These are phyloP conservation scores for Melanomma pulvis-pyrius DNA, from an alignment of 495 filamentous ascomycete species.

Conservation along the genomic window DNA sequence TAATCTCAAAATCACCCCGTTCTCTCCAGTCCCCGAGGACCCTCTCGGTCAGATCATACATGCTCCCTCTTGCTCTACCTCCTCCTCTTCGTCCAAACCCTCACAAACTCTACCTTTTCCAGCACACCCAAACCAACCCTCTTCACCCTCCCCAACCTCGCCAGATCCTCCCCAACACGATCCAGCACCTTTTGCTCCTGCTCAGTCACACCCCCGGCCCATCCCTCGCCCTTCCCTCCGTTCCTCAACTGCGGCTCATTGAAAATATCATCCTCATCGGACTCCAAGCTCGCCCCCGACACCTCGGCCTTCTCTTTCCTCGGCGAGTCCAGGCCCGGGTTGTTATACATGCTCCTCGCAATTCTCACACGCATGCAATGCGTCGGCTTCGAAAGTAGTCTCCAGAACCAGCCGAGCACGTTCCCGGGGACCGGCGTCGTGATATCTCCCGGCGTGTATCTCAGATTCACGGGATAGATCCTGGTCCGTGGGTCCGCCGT, in stretches of 20 bases:
- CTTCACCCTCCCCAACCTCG: constrained; percentile 88
- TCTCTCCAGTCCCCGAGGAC: background rate
- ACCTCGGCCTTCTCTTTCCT: constrained; percentile 14
- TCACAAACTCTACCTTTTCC: constrained; percentile 83
- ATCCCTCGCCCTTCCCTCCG: constrained; percentile 1
- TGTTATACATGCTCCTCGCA: constrained; percentile 67
- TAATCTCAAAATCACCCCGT: background rate
- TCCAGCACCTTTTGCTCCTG: constrained; percentile 61
- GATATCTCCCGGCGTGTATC: constrained; percentile 85
- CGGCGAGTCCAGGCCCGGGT: constrained; percentile 50
- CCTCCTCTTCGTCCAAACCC: constrained; percentile 54
- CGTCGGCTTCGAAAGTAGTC: constrained; percentile 77
- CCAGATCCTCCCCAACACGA: constrained; percentile 78
- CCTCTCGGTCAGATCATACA: background rate
- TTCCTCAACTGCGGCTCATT: constrained; percentile 46
- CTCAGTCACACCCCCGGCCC: constrained; percentile 44
- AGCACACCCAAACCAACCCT: constrained; percentile 77
- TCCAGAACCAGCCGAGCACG: constrained; percentile 77
- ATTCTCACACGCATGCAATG: constrained; percentile 90
- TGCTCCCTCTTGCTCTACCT: constrained; percentile 10
- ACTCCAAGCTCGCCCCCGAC: constrained; percentile 42
- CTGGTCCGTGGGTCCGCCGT: constrained; percentile 62
- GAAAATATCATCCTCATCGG: constrained; percentile 56
- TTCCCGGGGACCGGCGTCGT: constrained; percentile 82
- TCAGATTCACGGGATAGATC: constrained; percentile 86